Percentiles rank a stretch among this genome's conserved stretches.
Conservation (phyloP, 441 rosid genomes). For the Breynia disticha region DNA sequence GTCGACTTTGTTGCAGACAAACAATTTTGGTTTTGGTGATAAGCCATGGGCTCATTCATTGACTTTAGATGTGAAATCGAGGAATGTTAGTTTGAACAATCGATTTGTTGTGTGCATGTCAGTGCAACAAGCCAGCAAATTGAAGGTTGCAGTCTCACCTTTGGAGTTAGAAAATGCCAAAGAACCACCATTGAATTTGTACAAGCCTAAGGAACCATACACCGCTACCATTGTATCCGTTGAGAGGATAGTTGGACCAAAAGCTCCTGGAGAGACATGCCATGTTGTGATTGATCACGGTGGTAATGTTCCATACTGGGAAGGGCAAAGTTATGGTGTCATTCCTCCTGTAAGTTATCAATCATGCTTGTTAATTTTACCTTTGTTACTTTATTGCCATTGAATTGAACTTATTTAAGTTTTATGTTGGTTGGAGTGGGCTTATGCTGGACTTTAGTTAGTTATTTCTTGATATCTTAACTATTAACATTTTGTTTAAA, state of each 20-base stretch:
- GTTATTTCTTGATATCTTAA: too few species aligned
- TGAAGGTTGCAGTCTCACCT: conserved; percentile 76
- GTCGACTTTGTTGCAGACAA: conserved; percentile 38
- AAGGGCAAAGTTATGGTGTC: conserved; percentile 97
- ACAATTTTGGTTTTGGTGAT: conserved; percentile 38
- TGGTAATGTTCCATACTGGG: conserved; percentile 97
- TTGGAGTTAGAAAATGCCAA: conserved; percentile 56
- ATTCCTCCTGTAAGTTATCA: conserved; percentile 85
- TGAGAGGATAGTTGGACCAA: conserved; percentile 82
- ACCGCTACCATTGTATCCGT: conserved; percentile 85
- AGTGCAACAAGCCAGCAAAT: conserved; percentile 63
- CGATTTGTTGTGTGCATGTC: conserved; percentile 52
- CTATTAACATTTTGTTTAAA: too few species aligned
- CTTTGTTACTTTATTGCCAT: not conserved
- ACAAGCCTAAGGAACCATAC: conserved; percentile 84
- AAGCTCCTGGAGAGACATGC: conserved; percentile 96
- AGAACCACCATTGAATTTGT: conserved; percentile 64
- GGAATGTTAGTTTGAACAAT: conserved; percentile 23
- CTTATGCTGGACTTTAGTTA: too few species aligned
- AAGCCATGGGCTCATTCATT: conserved; percentile 48
- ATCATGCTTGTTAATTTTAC: not conserved
- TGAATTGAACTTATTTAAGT: too few species aligned
- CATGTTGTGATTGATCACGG: conserved; percentile 91
- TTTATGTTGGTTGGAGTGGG: too few species aligned
- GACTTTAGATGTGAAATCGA: conserved; percentile 36